Conservation (phyloP, 805 yeast species). For the Metschnikowia borealis region DNA sequence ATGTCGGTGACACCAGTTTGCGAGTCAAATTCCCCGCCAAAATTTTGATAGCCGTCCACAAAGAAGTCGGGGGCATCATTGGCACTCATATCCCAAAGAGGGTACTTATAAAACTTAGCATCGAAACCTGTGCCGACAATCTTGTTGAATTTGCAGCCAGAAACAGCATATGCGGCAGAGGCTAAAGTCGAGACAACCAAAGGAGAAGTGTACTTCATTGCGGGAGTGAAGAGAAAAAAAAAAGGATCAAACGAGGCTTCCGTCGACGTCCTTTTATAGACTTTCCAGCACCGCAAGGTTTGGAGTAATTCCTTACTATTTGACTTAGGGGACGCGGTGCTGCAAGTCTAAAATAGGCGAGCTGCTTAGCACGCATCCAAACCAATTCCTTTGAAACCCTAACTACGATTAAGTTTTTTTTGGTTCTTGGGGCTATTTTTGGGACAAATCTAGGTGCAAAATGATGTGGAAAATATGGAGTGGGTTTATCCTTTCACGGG, state of each 20-base stretch:
- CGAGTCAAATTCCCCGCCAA: not conserved
- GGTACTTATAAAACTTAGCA: slow-evolving; percentile 4
- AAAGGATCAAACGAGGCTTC: not conserved
- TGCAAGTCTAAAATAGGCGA: not conserved
- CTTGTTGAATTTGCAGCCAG: slow-evolving; percentile 2
- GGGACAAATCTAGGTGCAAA: not conserved
- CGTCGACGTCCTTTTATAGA: not conserved
- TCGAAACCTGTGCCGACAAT: slow-evolving; percentile 2
- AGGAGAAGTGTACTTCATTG: not conserved
- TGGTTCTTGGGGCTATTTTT: no score
- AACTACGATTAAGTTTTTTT: no score
- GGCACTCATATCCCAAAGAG: not conserved
- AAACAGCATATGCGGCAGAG: slow-evolving; percentile 2
- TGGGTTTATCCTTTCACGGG: no score
- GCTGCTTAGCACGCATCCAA: not conserved
- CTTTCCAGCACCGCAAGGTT: not conserved
- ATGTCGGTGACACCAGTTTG: not conserved
- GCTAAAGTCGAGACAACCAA: slow-evolving; percentile 1
- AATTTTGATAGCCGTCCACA: slow-evolving; percentile 1
- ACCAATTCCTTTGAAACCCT: no score
- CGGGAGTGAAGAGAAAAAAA: no score
- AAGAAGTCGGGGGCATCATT: not conserved
- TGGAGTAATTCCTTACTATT: not conserved
- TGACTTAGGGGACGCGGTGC: not conserved
- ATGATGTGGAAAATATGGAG: no score